phyloP scores from a whole-genome alignment of 371 early-diverging fungal genomes.

The Syncephalastrum monosporum region DNA sequence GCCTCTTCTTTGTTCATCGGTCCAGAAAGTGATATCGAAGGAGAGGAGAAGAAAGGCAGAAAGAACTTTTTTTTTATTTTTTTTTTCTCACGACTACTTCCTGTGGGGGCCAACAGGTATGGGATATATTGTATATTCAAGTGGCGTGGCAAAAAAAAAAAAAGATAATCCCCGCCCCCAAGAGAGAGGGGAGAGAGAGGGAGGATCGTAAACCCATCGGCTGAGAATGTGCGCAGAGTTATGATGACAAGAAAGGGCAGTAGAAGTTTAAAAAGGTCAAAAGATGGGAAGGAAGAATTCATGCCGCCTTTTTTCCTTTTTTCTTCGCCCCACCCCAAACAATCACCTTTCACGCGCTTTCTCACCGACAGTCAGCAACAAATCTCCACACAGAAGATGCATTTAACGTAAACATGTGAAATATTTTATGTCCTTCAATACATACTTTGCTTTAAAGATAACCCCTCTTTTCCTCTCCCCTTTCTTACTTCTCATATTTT shows the following conservation, averaged over 20 bases:
- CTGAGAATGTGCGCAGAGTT: too few species aligned
- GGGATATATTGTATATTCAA: too few species aligned
- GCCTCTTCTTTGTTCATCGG: constrained; percentile 1
- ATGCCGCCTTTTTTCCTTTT: not conserved
- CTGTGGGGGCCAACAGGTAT: too few species aligned
- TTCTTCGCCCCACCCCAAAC: not conserved
- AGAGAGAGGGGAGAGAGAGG: not conserved
- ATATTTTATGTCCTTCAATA: not conserved
- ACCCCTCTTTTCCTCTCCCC: not conserved
- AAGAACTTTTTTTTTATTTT: too few species aligned
- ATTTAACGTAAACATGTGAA: constrained; percentile 7
- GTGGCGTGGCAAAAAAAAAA: constrained; percentile 5
- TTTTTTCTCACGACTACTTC: too few species aligned
- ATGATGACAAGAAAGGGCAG: not conserved
- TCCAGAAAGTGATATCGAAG: not conserved
- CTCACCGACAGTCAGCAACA: not conserved
- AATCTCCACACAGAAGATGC: not conserved
- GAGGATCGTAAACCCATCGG: not conserved
- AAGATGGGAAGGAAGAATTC: not conserved
- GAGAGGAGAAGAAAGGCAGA: too few species aligned
- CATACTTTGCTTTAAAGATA: too few species aligned
- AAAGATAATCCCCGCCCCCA: constrained; percentile 3
- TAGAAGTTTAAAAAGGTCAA: constrained; percentile 2
- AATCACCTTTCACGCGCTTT: not conserved
- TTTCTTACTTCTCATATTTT: constrained; percentile 1